Conservation (phyloP, 2,329 filamentous ascomycete species). For the Pseudopyricularia cyperi region DNA sequence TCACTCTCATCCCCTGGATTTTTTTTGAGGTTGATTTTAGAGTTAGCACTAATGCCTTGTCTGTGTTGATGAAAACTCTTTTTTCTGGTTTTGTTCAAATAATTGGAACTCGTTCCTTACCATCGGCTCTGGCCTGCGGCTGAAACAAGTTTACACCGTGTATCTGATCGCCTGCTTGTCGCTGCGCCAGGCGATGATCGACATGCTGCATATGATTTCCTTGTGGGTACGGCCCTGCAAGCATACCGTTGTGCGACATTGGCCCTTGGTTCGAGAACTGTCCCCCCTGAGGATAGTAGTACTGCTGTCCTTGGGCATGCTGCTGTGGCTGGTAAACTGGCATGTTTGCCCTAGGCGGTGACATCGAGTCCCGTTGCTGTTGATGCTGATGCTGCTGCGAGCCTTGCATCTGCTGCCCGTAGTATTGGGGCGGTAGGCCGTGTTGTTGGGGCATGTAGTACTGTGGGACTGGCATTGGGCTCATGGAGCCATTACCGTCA, state of each 20-base stretch:
- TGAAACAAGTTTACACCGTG: background rate
- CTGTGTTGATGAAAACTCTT: background rate
- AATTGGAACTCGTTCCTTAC: conserved; percentile 4
- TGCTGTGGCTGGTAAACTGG: conserved; percentile 33
- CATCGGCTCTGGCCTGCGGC: background rate
- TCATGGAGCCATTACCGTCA: conserved; percentile 12
- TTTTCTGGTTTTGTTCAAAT: background rate
- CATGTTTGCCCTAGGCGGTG: conserved; percentile 24
- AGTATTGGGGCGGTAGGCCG: conserved; percentile 24
- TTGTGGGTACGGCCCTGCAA: conserved; percentile 21
- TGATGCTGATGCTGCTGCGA: conserved; percentile 5
- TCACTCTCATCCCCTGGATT: background rate
- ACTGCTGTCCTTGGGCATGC: conserved; percentile 17
- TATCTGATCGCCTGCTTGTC: conserved; percentile 6
- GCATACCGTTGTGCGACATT: conserved; percentile 18
- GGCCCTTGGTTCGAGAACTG: conserved; percentile 22
- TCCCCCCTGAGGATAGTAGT: conserved; percentile 28
- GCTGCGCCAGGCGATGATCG: conserved; percentile 12
- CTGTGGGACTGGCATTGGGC: conserved; percentile 13
- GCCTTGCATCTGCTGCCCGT: conserved; percentile 9
- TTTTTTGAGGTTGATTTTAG: background rate
- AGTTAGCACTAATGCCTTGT: background rate
- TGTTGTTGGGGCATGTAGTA: conserved; percentile 34
- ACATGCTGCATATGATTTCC: conserved; percentile 9
- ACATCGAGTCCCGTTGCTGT: conserved; percentile 16